Evolutionary conservation across 768 basidiomycete species (phyloP), one percentile per base, ranked within the genome.

Genomic region (Clitopilus passeckerianus): DNA sequence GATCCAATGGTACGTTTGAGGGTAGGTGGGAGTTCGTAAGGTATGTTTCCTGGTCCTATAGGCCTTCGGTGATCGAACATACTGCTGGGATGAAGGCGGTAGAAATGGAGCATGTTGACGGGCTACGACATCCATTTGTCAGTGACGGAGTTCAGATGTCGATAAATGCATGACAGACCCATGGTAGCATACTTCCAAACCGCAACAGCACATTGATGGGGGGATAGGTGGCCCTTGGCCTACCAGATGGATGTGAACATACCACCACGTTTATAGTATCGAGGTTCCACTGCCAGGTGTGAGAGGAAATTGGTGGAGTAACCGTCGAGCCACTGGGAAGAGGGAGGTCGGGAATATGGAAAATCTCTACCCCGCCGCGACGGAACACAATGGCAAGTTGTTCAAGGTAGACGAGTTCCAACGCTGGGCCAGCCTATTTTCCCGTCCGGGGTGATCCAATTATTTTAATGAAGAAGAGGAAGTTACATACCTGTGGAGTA

Each of bases 101-200:
- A 87, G 67, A 86, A 83, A 63, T 89, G 85, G n/a, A 89, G 74
- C 23, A 84, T 70, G 68, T 90, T 89, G 61, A 85, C 79, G 0
- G 87, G 85, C 87, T 76, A 59, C 4, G 15, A 20, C 20, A 50
- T 33, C 23, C 33, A 52, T 14, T 20, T 34, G 53, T 58, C 30
- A 43, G 54, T 37, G 14, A 34, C 44, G 43, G 30, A 57, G 35
- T 43, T 30, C 20, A 5, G 24, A 27, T 24, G 56, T 18, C 37
- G 53, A 8, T 30, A 6, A 61, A 30, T 16, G 2, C 22, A 54
- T 37, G 52, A 20, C 7, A 63, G 73, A 78, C 77, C 77, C 87
- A 89, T 2, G 86, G 86, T 60, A 80, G 83, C 57, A 72, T 75
- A 66, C 80, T 84, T 12, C 78, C 80, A 64, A 83, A 89, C 15